A percentile compares a stretch with the other conserved stretches of the same genome.
These are phyloP conservation scores for Sporothrix mexicana DNA, from an alignment of 2,329 filamentous ascomycete species.

Conservation along the genomic window DNA sequence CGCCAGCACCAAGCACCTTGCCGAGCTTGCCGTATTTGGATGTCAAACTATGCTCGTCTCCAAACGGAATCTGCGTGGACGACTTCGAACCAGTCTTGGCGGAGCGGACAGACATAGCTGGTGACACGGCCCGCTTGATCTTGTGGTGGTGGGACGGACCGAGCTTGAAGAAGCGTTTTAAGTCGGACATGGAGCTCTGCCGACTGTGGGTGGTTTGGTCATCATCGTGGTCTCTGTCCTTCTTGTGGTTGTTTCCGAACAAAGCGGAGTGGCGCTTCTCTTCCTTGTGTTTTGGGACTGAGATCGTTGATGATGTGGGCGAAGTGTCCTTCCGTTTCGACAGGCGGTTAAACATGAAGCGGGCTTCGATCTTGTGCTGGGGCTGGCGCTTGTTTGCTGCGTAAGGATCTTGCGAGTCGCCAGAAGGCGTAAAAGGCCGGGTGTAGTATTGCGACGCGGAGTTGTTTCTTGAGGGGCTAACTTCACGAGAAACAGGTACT, in stretches of 20 bases:
- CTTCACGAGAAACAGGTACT: conserved; percentile 64
- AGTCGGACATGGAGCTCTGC: conserved; percentile 86
- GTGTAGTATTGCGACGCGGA: conserved; percentile 69
- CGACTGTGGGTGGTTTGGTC: conserved; percentile 56
- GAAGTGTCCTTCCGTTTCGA: conserved; percentile 74
- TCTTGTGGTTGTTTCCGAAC: conserved; percentile 48
- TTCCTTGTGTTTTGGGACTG: conserved; percentile 52
- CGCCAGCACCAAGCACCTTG: conserved; percentile 89
- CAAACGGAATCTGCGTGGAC: conserved; percentile 78
- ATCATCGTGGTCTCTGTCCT: conserved; percentile 45
- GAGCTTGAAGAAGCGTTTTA: conserved; percentile 96
- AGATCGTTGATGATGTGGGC: conserved; percentile 58
- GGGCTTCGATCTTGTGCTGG: conserved; percentile 72
- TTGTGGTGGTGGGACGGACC: conserved; percentile 70
- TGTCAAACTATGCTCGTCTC: conserved; percentile 87
- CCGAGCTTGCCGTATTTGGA: conserved; percentile 97
- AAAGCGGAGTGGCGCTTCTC: conserved; percentile 61
- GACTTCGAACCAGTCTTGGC: conserved; percentile 57
- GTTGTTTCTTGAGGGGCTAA: conserved; percentile 66
- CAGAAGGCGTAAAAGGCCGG: conserved; percentile 77
- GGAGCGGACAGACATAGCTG: conserved; percentile 60
- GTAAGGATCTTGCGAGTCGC: conserved; percentile 84
- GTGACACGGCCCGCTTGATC: conserved; percentile 70
- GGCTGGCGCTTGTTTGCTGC: conserved; percentile 79
- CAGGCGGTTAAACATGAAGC: conserved; percentile 82